Conservation (phyloP, 2,329 filamentous ascomycete species). For the Reticulascus tulasneorum region DNA sequence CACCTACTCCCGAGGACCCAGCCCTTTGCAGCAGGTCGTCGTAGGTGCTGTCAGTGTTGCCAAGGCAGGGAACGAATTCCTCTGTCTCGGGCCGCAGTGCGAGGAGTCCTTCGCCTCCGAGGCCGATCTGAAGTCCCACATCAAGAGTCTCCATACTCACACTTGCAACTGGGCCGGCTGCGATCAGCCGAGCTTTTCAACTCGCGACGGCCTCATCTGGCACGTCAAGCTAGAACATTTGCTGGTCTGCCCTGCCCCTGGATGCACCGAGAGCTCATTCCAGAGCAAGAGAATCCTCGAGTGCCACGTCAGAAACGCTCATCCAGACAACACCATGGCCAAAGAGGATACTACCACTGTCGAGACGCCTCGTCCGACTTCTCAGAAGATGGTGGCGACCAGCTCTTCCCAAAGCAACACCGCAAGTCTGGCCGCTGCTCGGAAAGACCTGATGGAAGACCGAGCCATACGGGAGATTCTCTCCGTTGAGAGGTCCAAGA, state of each 20-base stretch:
- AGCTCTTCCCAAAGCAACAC: background rate
- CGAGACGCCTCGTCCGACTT: constrained; percentile 2
- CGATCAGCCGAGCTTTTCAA: constrained; percentile 28
- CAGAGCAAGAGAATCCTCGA: constrained; percentile 28
- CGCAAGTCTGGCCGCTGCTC: background rate
- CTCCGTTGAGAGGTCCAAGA: constrained; percentile 28
- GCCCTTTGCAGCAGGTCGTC: constrained; percentile 15
- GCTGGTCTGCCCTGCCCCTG: constrained; percentile 34
- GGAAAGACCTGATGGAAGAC: constrained; percentile 14
- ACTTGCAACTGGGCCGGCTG: constrained; percentile 38
- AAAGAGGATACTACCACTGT: constrained; percentile 15
- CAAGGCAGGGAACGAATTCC: constrained; percentile 14
- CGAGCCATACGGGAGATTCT: constrained; percentile 15
- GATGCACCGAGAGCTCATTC: constrained; percentile 33
- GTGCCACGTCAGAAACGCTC: constrained; percentile 32
- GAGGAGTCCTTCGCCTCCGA: constrained; percentile 18
- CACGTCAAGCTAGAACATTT: constrained; percentile 42
- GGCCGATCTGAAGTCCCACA: constrained; percentile 20
- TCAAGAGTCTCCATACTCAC: constrained; percentile 24
- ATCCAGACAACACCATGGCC: constrained; percentile 19
- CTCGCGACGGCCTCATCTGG: constrained; percentile 33
- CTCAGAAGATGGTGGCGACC: background rate
- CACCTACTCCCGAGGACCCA: constrained; percentile 18
- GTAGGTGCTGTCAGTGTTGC: constrained; percentile 4
- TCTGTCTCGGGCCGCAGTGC: constrained; percentile 25